Base-by-base conservation (phyloP, 2,329 filamentous ascomycete species). In the Fusarium udum region DNA sequence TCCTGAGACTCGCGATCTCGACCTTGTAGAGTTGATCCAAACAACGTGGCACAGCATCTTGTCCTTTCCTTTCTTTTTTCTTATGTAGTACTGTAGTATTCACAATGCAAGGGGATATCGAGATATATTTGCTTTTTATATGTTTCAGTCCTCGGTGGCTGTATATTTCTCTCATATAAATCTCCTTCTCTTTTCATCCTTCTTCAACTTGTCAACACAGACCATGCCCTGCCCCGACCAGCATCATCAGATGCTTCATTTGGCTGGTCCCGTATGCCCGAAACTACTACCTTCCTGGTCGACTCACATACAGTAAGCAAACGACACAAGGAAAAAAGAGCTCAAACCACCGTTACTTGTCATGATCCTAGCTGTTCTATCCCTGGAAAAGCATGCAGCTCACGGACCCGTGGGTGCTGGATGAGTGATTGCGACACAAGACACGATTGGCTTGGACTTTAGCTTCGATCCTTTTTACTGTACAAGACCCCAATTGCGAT, bases 311-410 rank as follows among this genome's bases (percentile, higher is more conserved):
- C 28, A 31, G 26, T 31, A 56, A 56, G 34, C 34, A 53, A 56
- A 42, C 18, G 5, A 37, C 20, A 22, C 37, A 39, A 18, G 37
- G 14, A 40, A 37, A 58, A 36, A 46, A 52, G 32, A 39, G 22
- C 26, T 34, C 48, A 58, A n/a, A 46, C 32, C 52, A 56, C 32
- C 24, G 48, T 52, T 52, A 36, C 32, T 64, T 36, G 51, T 31
- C 63, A 61, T 65, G 71, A 73, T 60, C 71, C 71, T 59, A 43
- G 71, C 53, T 55, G 52, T 26, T 31, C 24, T 18, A 61, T 39
- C 61, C 65, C 66, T 65, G 46, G 51, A 51, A 53, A 24, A 31
- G 22, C 26, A 53, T 67, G 45, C 53, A 37, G 51, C 52, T 28
- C 57, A 53, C 65, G 57, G 62, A 59, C 67, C 42, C 53, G 34